Conservation (phyloP, 305 asterid species). For the Rubia peregrina region DNA sequence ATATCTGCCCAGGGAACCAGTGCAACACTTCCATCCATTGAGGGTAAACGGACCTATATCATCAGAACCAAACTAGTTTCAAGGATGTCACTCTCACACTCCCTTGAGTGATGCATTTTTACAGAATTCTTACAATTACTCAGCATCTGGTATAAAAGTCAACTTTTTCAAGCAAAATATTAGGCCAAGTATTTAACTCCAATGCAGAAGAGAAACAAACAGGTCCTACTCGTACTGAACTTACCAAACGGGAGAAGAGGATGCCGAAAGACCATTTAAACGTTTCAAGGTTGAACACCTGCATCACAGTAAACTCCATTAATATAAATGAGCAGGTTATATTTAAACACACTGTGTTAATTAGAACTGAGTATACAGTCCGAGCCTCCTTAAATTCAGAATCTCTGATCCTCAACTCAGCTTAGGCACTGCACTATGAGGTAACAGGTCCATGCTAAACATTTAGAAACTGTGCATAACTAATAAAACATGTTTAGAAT, state of each 20-base stretch:
- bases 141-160: background rate
- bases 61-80: background rate
- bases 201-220: background rate
- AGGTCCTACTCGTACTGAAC: slow-evolving; percentile 20
- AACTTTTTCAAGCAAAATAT: background rate
- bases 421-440: background rate
- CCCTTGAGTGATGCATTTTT: background rate
- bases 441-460: background rate
- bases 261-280: slow-evolving; percentile 93
- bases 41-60: slow-evolving; percentile 77
- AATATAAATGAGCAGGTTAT: slow-evolving; percentile 4
- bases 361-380: background rate
- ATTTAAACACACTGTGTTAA: background rate
- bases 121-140: too few relatives aligned
- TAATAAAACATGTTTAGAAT: background rate
- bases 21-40: slow-evolving; percentile 83
- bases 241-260: slow-evolving; percentile 95
- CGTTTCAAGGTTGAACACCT: slow-evolving; percentile 81
- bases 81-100: background rate
- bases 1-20: slow-evolving; percentile 99
- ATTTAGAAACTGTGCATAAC: background rate
- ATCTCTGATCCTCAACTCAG: background rate
- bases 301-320: slow-evolving; percentile 25
- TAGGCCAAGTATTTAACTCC: background rate
- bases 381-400: background rate